Conservation (phyloP, 345 rosid species). For the Zanthoxylum bungeanum region DNA sequence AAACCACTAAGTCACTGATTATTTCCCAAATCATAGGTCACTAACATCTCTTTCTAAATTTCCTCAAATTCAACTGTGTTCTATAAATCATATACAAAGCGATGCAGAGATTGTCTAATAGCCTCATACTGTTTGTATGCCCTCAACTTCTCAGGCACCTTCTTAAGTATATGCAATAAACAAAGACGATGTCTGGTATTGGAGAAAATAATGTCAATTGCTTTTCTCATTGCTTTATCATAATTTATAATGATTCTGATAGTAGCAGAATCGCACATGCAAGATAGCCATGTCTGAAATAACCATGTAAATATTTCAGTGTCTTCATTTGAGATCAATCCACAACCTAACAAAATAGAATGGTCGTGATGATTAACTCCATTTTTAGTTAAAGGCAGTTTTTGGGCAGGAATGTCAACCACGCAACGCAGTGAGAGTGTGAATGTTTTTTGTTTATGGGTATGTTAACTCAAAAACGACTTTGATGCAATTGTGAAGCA, state of each 20-base stretch:
- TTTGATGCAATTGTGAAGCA: no score
- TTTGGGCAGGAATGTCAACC: no score
- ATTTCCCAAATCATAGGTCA: background rate
- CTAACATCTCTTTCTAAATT: background rate
- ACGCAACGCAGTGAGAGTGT: no score
- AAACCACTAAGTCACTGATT: background rate
- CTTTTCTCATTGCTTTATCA: background rate
- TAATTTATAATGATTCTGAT: background rate
- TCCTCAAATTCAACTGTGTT: background rate
- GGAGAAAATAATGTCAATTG: background rate
- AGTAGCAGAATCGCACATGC: background rate
- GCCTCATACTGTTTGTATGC: background rate
- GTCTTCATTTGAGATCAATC: background rate
- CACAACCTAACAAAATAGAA: background rate
- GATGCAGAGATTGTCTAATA: background rate
- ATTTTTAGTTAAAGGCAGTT: no score
- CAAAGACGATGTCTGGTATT: background rate
- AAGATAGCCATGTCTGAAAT: background rate
- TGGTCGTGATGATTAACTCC: background rate
- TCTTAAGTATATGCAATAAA: background rate
- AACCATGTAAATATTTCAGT: background rate
- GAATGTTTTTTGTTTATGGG: no score
- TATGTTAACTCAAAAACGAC: no score
- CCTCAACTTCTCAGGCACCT: background rate
- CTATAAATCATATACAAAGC: background rate